phyloP scores from a whole-genome alignment of 2,329 filamentous ascomycete genomes.

The Aspergillus udagawae region DNA sequence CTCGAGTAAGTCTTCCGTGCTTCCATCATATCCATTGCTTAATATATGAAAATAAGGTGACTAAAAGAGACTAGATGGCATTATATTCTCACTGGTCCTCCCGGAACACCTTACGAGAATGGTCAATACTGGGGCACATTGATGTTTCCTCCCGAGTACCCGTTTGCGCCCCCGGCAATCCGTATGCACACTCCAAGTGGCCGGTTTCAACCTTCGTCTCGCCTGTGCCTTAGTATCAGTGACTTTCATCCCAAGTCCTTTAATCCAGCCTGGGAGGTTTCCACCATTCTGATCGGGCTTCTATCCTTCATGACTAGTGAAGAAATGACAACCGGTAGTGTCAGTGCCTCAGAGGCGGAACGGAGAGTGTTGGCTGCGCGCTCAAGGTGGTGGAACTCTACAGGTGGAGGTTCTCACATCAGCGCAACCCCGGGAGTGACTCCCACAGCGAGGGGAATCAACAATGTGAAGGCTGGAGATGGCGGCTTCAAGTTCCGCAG shows the following conservation, averaged over 20 bases:
- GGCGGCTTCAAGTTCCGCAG: constrained; percentile 83
- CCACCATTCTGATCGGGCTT: constrained; percentile 89
- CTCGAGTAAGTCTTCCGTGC: constrained; percentile 62
- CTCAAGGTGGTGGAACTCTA: constrained; percentile 95
- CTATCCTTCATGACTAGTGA: constrained; percentile 98
- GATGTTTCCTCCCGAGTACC: constrained; percentile 93
- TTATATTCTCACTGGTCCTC: constrained; percentile 91
- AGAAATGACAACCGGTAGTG: constrained; percentile 94
- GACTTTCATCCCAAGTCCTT: constrained; percentile 98
- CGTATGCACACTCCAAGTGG: constrained; percentile 98
- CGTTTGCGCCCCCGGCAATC: constrained; percentile 93
- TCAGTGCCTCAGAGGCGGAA: constrained; percentile 73
- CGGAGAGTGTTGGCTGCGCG: constrained; percentile 71
- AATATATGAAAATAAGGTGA: not conserved
- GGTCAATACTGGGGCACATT: constrained; percentile 98
- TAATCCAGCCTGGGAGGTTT: constrained; percentile 97
- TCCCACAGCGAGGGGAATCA: constrained; percentile 64
- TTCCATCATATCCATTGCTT: not conserved
- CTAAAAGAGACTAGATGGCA: constrained; percentile 63
- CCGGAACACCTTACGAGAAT: constrained; percentile 86
- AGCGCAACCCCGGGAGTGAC: constrained; percentile 48
- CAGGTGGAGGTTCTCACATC: constrained; percentile 72
- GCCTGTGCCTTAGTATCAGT: constrained; percentile 90
- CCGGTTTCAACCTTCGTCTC: constrained; percentile 87
- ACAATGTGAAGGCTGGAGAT: constrained; percentile 79